A percentile compares a stretch with the other conserved stretches of the same genome.
These are phyloP conservation scores for Phialophora macrospora DNA, from an alignment of 2,329 filamentous ascomycete species.

Conservation along the genomic window DNA sequence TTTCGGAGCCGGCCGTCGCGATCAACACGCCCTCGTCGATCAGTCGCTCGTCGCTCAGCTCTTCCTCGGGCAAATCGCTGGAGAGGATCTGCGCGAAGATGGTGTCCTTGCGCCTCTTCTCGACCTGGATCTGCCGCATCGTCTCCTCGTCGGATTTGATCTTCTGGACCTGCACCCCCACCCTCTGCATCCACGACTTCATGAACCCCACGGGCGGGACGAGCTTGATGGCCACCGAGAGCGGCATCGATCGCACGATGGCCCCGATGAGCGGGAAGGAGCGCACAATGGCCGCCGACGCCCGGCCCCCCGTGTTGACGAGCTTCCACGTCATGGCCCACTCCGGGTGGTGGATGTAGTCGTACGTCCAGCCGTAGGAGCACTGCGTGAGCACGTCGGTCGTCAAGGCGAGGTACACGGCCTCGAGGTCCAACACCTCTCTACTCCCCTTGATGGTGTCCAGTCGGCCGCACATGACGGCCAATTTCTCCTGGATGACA, in stretches of 20 bases:
- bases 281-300: constrained; percentile 30
- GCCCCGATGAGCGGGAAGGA: constrained; percentile 39
- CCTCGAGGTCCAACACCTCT: constrained; percentile 30
- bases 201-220: constrained; percentile 32
- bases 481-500: constrained; percentile 44
- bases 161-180: constrained; percentile 32
- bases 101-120: constrained; percentile 35
- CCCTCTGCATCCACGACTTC: constrained; percentile 33
- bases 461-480: constrained; percentile 31
- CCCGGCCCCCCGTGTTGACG: constrained; percentile 31
- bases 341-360: constrained; percentile 43
- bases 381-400: constrained; percentile 48
- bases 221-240: constrained; percentile 26
- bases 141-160: constrained; percentile 32
- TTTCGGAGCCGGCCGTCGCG: constrained; percentile 35
- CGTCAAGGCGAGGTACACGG: constrained; percentile 40
- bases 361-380: constrained; percentile 43
- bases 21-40: constrained; percentile 44
- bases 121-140: constrained; percentile 29
- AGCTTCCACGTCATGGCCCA: constrained; percentile 37
- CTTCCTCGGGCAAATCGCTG: constrained; percentile 33
- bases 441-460: constrained; percentile 24
- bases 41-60: constrained; percentile 41
- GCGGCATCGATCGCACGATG: constrained; percentile 33
- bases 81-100: constrained; percentile 35